These are phyloP conservation scores for Zygosaccharomyces bailii DNA, from an alignment of 805 yeast genomes.

Conservation along the genomic window DNA sequence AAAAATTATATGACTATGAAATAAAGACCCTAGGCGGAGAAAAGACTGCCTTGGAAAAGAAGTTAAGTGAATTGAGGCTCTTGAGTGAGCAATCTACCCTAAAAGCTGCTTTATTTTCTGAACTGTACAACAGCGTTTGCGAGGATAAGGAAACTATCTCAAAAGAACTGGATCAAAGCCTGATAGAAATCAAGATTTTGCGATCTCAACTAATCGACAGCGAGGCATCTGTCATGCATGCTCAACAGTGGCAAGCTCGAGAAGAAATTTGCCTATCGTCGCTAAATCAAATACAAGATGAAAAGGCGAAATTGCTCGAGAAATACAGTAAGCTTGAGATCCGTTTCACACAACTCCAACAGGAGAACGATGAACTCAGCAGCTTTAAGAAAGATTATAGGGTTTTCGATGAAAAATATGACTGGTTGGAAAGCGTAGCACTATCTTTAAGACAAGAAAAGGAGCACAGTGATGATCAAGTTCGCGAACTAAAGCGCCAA, in stretches of 20 bases:
- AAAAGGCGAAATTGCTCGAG: background rate
- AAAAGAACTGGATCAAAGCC: background rate
- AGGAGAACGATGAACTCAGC: constrained; percentile 1
- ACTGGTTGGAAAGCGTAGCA: constrained; percentile 5
- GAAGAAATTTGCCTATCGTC: background rate
- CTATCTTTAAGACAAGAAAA: constrained; percentile 2
- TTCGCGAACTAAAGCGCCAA: background rate
- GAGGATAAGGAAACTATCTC: background rate
- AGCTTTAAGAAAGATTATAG: background rate
- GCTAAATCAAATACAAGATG: background rate
- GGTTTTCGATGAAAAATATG: constrained; percentile 4
- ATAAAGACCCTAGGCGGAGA: background rate
- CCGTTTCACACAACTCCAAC: background rate
- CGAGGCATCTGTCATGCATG: background rate
- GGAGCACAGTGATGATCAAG: constrained; percentile 2
- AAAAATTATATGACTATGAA: background rate
- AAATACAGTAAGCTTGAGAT: background rate
- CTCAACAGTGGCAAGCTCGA: background rate
- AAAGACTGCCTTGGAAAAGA: background rate
- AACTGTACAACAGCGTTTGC: background rate
- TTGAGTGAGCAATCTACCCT: background rate
- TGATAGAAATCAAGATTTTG: background rate
- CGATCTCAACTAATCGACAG: background rate
- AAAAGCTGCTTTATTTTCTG: background rate
- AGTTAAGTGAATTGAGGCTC: background rate